phyloP scores from a whole-genome alignment of 306 rosid species.

The Hippophae tibetana region DNA sequence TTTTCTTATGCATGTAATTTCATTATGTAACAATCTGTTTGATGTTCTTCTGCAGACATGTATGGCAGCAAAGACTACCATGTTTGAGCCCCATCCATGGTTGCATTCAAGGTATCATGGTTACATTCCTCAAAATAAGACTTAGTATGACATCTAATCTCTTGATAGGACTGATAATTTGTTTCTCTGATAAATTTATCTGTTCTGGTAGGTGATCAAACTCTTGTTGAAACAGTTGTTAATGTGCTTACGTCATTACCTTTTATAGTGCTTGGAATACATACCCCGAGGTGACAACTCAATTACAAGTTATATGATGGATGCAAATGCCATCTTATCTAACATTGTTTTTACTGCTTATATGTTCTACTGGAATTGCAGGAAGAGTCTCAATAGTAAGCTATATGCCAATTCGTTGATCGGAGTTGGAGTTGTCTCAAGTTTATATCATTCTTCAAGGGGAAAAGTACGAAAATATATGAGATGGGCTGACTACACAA shows the following conservation, averaged over 20 bases:
- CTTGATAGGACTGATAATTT: neutral
- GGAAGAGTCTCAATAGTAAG: constrained; percentile 68
- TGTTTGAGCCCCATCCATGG: constrained; percentile 75
- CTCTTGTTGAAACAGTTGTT: constrained; percentile 58
- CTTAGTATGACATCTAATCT: neutral
- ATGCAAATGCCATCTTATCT: neutral
- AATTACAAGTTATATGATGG: constrained; percentile 14
- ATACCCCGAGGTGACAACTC: constrained; percentile 65
- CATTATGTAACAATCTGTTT: constrained; percentile 14
- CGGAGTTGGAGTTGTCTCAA: constrained; percentile 96
- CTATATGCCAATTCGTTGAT: constrained; percentile 91
- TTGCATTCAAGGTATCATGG: constrained; percentile 47
- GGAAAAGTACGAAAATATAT: constrained; percentile 59
- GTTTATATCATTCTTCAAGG: constrained; percentile 79
- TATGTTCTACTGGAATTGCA: constrained; percentile 21
- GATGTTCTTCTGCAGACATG: constrained; percentile 43
- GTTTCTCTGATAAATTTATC: neutral
- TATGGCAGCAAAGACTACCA: constrained; percentile 73
- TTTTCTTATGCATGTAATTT: neutral
- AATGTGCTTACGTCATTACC: constrained; percentile 91
- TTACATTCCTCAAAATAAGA: neutral
- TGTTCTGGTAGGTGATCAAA: constrained; percentile 52
- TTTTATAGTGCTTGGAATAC: constrained; percentile 72
- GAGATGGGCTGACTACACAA: constrained; percentile 93
- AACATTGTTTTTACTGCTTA: neutral